phyloP scores from a whole-genome alignment of 2,329 filamentous ascomycete species.

The Alternaria triticina region DNA sequence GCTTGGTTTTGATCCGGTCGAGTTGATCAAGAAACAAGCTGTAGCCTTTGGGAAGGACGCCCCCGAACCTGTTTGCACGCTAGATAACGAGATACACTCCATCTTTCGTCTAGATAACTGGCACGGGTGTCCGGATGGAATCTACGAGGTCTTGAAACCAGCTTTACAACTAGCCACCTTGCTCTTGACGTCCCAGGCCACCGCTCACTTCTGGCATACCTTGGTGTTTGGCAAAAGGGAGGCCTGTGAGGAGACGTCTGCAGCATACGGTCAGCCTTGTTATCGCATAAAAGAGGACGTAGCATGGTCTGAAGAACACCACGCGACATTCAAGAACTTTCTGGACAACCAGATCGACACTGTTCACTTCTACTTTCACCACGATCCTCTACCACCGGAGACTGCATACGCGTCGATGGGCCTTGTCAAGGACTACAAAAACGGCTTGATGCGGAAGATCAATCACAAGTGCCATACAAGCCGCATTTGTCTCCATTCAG shows the following conservation, averaged over 20 bases:
- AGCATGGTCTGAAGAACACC: conserved; percentile 40
- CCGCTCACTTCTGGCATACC: conserved; percentile 48
- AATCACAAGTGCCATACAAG: conserved; percentile 46
- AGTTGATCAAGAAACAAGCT: conserved; percentile 49
- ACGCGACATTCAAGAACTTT: conserved; percentile 37
- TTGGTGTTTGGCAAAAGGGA: conserved; percentile 46
- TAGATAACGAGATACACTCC: conserved; percentile 46
- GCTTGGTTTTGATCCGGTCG: conserved; percentile 48
- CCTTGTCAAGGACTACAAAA: conserved; percentile 47
- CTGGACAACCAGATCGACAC: conserved; percentile 43
- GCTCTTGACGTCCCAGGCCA: conserved; percentile 45
- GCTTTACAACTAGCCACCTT: conserved; percentile 43
- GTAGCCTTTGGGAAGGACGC: conserved; percentile 38
- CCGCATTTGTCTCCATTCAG: conserved; percentile 48
- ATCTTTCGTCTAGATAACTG: conserved; percentile 49
- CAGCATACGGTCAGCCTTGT: conserved; percentile 41
- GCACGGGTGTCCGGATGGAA: conserved; percentile 46
- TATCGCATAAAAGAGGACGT: conserved; percentile 46
- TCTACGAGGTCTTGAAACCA: conserved; percentile 49
- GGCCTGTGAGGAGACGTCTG: conserved; percentile 36
- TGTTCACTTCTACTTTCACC: conserved; percentile 49
- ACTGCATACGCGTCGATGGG: conserved; percentile 49
- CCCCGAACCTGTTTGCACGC: conserved; percentile 30
- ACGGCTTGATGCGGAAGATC: conserved; percentile 43
- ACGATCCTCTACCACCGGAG: conserved; percentile 44